Conservation (phyloP, 2,329 filamentous ascomycete genomes). For the Monosporascus ibericus region DNA sequence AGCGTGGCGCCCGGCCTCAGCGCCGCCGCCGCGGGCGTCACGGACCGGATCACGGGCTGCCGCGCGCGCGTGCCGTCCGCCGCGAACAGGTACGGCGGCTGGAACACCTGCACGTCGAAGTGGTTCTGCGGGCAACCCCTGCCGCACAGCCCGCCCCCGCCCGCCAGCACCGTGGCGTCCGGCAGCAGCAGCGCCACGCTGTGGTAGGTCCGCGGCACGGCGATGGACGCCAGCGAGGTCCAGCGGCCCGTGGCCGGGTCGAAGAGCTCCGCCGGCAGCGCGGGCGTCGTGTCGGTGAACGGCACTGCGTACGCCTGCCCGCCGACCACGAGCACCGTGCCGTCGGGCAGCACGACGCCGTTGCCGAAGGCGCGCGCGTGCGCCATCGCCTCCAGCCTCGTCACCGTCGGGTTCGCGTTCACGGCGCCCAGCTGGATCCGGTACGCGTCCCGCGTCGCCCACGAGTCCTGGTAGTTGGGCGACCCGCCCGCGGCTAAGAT, state of each 20-base stretch:
- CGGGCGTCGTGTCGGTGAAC: constrained; percentile 32
- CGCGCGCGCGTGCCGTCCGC: constrained; percentile 28
- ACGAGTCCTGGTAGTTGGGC: constrained; percentile 32
- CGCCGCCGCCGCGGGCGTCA: constrained; percentile 19
- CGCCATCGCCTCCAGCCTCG: constrained; percentile 28
- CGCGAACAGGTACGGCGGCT: constrained; percentile 44
- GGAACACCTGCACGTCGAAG: constrained; percentile 43
- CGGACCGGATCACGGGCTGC: constrained; percentile 33
- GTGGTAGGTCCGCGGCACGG: constrained; percentile 37
- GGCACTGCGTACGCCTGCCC: constrained; percentile 30
- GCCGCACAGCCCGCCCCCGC: constrained; percentile 43
- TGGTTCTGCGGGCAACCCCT: constrained; percentile 38
- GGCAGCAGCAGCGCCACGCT: constrained; percentile 35
- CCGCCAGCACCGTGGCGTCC: constrained; percentile 38
- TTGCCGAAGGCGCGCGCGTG: constrained; percentile 33
- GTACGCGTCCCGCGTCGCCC: constrained; percentile 35
- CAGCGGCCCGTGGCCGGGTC: constrained; percentile 30
- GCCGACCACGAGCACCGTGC: constrained; percentile 34
- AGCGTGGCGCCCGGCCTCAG: constrained; percentile 28
- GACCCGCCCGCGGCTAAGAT: constrained; percentile 45
- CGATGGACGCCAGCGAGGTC: constrained; percentile 22
- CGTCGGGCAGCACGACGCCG: constrained; percentile 35
- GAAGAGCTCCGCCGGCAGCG: constrained; percentile 34
- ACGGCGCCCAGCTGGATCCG: constrained; percentile 35
- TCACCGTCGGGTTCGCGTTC: constrained; percentile 18